These are phyloP conservation scores for Pyrenophora teres DNA, from an alignment of 2,329 filamentous ascomycete genomes.

Conservation along the genomic window DNA sequence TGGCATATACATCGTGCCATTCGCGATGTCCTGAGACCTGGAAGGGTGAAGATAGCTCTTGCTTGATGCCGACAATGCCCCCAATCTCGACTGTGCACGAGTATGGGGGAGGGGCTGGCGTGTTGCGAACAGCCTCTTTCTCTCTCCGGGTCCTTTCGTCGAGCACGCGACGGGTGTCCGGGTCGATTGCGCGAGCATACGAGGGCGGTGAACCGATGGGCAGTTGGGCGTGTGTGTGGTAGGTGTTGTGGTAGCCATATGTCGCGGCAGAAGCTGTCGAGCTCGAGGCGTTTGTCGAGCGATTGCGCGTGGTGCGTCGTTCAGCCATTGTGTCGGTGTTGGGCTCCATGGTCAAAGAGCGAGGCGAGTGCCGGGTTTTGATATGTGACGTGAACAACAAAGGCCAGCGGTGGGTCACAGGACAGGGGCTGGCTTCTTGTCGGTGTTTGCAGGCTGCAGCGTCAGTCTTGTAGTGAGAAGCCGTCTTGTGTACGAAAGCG, in stretches of 20 bases:
- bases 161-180: conserved; percentile 24
- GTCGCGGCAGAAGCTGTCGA: conserved; percentile 24
- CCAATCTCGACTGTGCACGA: conserved; percentile 42
- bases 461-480: conserved; percentile 9
- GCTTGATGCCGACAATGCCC: conserved; percentile 58
- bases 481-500: conserved; percentile 9
- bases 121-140: conserved; percentile 18
- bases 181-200: conserved; percentile 37
- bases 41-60: conserved; percentile 69
- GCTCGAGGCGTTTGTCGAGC: conserved; percentile 23
- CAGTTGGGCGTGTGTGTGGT: conserved; percentile 46
- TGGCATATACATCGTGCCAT: conserved; percentile 67
- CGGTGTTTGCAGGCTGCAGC: conserved; percentile 6
- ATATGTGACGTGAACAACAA: neutral
- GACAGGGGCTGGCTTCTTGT: too few species aligned
- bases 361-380: neutral
- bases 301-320: conserved; percentile 16
- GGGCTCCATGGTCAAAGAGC: conserved; percentile 9
- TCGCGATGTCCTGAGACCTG: conserved; percentile 65
- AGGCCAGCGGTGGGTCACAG: neutral
- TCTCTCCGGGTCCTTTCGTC: conserved; percentile 30
- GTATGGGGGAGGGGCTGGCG: conserved; percentile 41
- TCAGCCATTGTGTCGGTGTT: conserved; percentile 11
- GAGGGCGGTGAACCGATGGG: conserved; percentile 36
- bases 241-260: conserved; percentile 51